Evolutionary conservation across 2,329 filamentous ascomycete species (phyloP), one percentile per base, ranked within the genome.

Genomic region (Aspergillus latus): DNA sequence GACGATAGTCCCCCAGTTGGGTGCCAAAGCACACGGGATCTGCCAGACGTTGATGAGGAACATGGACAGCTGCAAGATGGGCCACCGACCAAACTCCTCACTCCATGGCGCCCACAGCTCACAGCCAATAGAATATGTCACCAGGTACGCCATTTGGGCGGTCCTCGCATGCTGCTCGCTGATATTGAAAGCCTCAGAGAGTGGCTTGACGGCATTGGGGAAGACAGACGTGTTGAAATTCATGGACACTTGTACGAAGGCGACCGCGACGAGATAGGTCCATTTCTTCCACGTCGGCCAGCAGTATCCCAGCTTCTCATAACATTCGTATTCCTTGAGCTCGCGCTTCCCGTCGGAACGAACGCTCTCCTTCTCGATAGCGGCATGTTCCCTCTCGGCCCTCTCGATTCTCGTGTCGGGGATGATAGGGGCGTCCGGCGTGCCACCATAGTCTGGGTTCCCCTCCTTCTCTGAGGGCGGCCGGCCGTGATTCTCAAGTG

Each of bases 61-160:
- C 56, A 93, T 74, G 28, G 84, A 88, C 39, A 83, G 75, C 79
- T 92, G 89, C 55, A 92, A 80, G 57, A 93, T 82, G 1, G 86
- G 86, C 79, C 85, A 88, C 44, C 90, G 83, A 11, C 90, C 90
- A 49, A 92, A 81, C 66, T 94, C 90, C 69, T 95, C 90, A 16
- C 84, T 88, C 88, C 89, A 94, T 0, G 90, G 90, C 0, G 90
- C 90, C 90, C 90, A 94, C 0, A 93, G 80, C 71, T 94, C 90
- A 70, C 90, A 94, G n/a, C 90, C 90, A 68, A 94, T 92, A 37
- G 89, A 90, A 69, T 95, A 94, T 1, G 86, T 73, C 49, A 94
- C 81, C 34, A 94, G 75, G 74, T 92, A 94, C 59, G 91, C 83
- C 74, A 88, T 86, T 59, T 89, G 88, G 64, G 89, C 90, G 49